A percentile compares a stretch with the other conserved stretches of the same genome.
phyloP scores from a whole-genome alignment of 257 asterid genomes.

The Catharanthus roseus region DNA sequence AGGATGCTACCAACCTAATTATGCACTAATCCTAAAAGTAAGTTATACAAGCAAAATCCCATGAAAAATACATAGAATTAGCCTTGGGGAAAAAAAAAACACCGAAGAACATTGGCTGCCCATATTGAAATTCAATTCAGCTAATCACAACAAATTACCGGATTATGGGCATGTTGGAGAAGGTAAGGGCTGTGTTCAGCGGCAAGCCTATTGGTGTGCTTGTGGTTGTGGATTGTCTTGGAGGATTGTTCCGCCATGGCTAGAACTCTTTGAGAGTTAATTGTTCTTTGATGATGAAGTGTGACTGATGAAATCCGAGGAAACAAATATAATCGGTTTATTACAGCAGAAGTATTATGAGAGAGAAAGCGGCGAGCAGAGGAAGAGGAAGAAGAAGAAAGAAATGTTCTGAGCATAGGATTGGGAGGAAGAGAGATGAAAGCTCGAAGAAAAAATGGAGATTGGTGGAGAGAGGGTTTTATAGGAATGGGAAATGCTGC shows the following conservation, averaged over 20 bases:
- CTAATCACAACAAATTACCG: no score
- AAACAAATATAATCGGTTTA: neutral
- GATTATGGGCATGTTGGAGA: conserved; percentile 95
- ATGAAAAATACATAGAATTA: no score
- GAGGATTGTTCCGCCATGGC: conserved; percentile 62
- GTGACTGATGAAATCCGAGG: neutral
- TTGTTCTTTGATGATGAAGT: conserved; percentile 22
- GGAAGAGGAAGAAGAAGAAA: conserved; percentile 31
- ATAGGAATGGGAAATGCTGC: neutral
- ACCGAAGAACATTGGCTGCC: no score
- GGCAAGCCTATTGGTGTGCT: conserved; percentile 71
- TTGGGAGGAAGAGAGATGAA: conserved; percentile 5
- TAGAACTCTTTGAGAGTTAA: conserved; percentile 27
- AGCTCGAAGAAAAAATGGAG: neutral
- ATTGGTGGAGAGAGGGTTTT: neutral
- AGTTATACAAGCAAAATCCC: no score
- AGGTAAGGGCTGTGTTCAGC: conserved; percentile 90
- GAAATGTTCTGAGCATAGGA: conserved; percentile 44
- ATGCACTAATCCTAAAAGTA: no score
- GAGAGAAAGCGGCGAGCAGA: conserved; percentile 22
- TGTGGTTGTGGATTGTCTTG: conserved; percentile 29
- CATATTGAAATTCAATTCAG: no score
- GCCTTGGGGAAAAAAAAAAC: no score
- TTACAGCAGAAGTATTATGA: no score
- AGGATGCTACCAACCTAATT: no score